phyloP scores from a whole-genome alignment of 192 early-diverging fungal species.

The Cladochytrium replicatum region DNA sequence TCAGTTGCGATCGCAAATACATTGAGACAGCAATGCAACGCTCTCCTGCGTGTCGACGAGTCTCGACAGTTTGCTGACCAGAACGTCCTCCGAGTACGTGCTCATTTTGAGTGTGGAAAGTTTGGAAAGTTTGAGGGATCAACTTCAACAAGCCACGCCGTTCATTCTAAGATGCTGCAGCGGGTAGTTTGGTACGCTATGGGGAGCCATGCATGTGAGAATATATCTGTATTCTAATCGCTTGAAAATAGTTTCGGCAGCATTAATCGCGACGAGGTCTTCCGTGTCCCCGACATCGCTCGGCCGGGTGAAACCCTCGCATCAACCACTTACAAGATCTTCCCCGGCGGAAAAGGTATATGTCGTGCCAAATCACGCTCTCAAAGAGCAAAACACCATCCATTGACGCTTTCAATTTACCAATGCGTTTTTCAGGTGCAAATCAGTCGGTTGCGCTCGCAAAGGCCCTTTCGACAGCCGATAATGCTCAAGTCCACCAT shows the following conservation, averaged over 20 bases:
- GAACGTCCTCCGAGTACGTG: slow-evolving; percentile 17
- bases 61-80: slow-evolving; percentile 21
- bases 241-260: slow-evolving; percentile 63
- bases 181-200: too few species aligned
- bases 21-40: slow-evolving; percentile 27
- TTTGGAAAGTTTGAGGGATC: too few species aligned
- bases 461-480: slow-evolving; percentile 30
- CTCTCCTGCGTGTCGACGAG: slow-evolving; percentile 32
- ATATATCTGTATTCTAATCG: too few species aligned
- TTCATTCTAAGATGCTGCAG: too few species aligned
- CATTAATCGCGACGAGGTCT: slow-evolving; percentile 73
- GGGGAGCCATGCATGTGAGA: too few species aligned
- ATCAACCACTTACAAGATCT: slow-evolving; percentile 36
- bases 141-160: too few species aligned
- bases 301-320: slow-evolving; percentile 40
- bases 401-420: background rate
- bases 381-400: too few species aligned
- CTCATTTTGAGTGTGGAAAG: too few species aligned
- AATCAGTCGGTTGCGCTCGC: slow-evolving; percentile 84
- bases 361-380: too few species aligned
- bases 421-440: slow-evolving; percentile 65
- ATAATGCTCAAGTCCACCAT: slow-evolving; percentile 52
- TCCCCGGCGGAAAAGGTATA: slow-evolving; percentile 69
- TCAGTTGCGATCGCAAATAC: slow-evolving; percentile 5
- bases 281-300: slow-evolving; percentile 62